Percentiles rank a stretch among this genome's conserved stretches.
phyloP scores from a whole-genome alignment of 768 basidiomycete species.

The Phaffia tasmanica region DNA sequence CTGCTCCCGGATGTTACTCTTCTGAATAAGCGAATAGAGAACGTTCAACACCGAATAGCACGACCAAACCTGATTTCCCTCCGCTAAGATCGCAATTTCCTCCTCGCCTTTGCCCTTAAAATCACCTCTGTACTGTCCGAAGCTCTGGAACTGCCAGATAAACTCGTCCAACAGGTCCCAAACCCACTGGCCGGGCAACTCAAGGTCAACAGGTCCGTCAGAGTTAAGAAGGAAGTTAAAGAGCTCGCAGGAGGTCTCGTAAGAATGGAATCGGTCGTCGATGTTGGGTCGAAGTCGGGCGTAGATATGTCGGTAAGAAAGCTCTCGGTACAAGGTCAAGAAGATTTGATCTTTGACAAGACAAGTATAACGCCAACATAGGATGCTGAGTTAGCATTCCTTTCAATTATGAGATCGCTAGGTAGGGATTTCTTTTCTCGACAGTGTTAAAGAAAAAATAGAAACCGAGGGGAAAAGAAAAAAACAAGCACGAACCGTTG shows the following conservation, averaged over 20 bases:
- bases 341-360: slow-evolving; percentile 69
- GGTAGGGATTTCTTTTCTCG: too few species aligned
- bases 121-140: slow-evolving; percentile 74
- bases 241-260: slow-evolving; percentile 76
- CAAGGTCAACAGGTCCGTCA: slow-evolving; percentile 81
- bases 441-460: not conserved
- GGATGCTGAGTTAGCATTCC: not conserved
- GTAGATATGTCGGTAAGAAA: slow-evolving; percentile 65
- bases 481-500: slow-evolving; percentile 52
- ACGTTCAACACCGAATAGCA: slow-evolving; percentile 98
- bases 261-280: slow-evolving; percentile 95
- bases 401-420: not conserved
- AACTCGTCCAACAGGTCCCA: slow-evolving; percentile 56
- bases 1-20: slow-evolving; percentile 88
- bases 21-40: slow-evolving; percentile 95
- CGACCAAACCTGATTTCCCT: slow-evolving; percentile 72
- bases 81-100: slow-evolving; percentile 34
- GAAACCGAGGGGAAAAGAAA: not conserved
- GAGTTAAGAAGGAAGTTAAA: slow-evolving; percentile 98
- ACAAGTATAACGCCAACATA: not conserved
- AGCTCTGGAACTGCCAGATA: slow-evolving; percentile 96
- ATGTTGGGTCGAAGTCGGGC: slow-evolving; percentile 87
- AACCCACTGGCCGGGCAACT: slow-evolving; percentile 93
- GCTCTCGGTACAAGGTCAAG: slow-evolving; percentile 89
- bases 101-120: slow-evolving; percentile 65